Conservation (phyloP, 768 basidiomycete genomes). For the Lentinula detonsa region DNA sequence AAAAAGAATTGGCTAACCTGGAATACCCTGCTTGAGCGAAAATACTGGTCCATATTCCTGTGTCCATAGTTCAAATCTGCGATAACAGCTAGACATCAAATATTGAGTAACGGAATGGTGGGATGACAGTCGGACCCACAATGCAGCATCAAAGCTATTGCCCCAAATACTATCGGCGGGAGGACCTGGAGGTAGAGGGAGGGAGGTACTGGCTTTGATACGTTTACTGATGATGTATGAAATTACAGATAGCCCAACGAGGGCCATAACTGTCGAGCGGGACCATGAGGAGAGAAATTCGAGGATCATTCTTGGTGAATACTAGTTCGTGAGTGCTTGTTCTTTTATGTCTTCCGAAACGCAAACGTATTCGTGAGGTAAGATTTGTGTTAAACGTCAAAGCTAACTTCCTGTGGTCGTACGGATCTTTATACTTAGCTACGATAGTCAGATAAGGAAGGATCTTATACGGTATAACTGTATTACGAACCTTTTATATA, state of each 20-base stretch:
- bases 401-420: background rate
- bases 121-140: slow-evolving; percentile 22
- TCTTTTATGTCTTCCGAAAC: background rate
- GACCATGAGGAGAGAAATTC: background rate
- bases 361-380: background rate
- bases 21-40: slow-evolving; percentile 43
- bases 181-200: slow-evolving; percentile 38
- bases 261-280: background rate
- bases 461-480: background rate
- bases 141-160: slow-evolving; percentile 27
- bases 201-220: background rate
- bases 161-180: slow-evolving; percentile 35
- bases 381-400: background rate
- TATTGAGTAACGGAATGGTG: background rate
- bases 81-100: slow-evolving; percentile 29
- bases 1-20: background rate
- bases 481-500: background rate
- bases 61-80: slow-evolving; percentile 53
- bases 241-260: background rate
- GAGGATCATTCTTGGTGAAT: background rate
- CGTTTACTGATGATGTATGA: background rate
- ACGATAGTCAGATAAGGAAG: background rate
- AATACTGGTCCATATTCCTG: slow-evolving; percentile 59
- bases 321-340: background rate
- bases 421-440: background rate